Conservation (phyloP, 306 rosid genomes). For the Hippophae tibetana region DNA sequence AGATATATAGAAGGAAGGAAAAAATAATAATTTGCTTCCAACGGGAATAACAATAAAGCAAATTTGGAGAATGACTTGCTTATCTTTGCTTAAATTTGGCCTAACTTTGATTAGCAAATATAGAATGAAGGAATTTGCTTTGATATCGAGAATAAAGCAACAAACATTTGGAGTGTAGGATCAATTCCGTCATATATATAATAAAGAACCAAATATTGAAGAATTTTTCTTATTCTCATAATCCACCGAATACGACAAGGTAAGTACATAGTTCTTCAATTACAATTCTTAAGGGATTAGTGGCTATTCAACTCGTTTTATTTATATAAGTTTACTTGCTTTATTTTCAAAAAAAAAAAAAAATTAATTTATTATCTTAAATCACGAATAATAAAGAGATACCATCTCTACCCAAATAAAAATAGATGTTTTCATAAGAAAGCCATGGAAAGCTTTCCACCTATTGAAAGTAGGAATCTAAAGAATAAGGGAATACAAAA, state of each 20-base stretch:
- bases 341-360: too few relatives aligned
- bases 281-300: too few relatives aligned
- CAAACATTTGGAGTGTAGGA: conserved; percentile 52
- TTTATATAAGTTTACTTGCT: too few relatives aligned
- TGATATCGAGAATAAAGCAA: conserved; percentile 41
- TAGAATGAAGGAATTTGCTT: conserved; percentile 21
- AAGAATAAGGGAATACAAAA: too few relatives aligned
- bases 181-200: conserved; percentile 24
- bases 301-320: too few relatives aligned
- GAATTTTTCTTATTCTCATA: conserved; percentile 13
- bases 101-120: conserved; percentile 32
- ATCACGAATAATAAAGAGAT: too few relatives aligned
- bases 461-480: too few relatives aligned
- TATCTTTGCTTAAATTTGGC: conserved; percentile 35
- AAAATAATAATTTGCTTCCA: conserved; percentile 1
- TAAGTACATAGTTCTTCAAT: too few relatives aligned
- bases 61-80: conserved; percentile 20
- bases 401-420: too few relatives aligned
- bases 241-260: conserved; percentile 9
- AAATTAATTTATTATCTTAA: too few relatives aligned
- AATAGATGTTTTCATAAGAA: too few relatives aligned
- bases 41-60: conserved; percentile 26
- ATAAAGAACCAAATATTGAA: conserved; percentile 8
- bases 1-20: conserved; percentile 1
- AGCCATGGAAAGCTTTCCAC: too few relatives aligned